These are phyloP conservation scores for Trichoderma simmonsii DNA, from an alignment of 2,329 filamentous ascomycete species.

Conservation along the genomic window DNA sequence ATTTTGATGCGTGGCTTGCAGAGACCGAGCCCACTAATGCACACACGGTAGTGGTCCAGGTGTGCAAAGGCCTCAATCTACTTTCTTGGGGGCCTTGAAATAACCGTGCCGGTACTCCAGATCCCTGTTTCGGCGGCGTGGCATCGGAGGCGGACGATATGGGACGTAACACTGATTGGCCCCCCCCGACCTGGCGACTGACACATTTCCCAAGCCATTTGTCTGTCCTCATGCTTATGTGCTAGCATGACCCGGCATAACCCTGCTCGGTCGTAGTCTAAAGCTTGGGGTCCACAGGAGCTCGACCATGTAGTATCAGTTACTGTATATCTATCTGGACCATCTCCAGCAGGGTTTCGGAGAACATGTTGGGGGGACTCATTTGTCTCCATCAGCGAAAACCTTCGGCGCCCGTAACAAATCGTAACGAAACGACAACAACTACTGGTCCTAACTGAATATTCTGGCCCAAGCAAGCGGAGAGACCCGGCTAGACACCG, in stretches of 20 bases:
- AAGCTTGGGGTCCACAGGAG: slow-evolving; percentile 15
- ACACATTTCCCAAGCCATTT: not conserved
- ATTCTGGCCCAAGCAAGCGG: not conserved
- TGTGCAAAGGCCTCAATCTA: not conserved
- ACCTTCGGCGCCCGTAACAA: not conserved
- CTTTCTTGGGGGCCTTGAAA: not conserved
- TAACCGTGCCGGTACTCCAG: not conserved
- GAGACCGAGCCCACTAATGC: slow-evolving; percentile 16
- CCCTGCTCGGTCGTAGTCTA: not conserved
- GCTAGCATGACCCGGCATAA: slow-evolving; percentile 1
- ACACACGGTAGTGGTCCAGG: slow-evolving; percentile 8
- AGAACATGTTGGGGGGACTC: not conserved
- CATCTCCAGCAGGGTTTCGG: not conserved
- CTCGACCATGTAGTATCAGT: not conserved
- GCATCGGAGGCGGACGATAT: slow-evolving; percentile 9
- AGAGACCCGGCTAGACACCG: not conserved
- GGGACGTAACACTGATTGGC: not conserved
- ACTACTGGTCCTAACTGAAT: not conserved
- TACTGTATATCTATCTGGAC: slow-evolving; percentile 7
- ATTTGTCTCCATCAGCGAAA: not conserved
- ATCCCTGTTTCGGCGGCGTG: not conserved
- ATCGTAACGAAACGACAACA: not conserved
- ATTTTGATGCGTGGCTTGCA: slow-evolving; percentile 10
- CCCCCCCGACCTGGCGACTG: not conserved
- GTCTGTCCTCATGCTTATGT: slow-evolving; percentile 7